Evolutionary conservation across 352 stramenopile genomes (phyloP), one percentile per base, ranked within the genome.

Genomic region (Globisporangium parvum): DNA sequence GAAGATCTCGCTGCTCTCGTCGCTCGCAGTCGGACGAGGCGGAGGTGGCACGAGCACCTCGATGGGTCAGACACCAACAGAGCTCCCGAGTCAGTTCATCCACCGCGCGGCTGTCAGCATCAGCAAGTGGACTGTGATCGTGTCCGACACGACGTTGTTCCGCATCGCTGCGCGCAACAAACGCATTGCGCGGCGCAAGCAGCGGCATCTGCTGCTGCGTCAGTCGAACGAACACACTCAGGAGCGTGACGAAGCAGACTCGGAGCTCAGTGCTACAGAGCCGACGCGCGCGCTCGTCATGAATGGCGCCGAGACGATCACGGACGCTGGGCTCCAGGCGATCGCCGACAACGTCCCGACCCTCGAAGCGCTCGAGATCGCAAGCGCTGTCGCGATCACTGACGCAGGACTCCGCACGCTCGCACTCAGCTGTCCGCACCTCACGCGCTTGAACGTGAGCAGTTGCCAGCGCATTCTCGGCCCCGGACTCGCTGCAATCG

Each of bases 281-380:
- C 26, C 63, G 23, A 91, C 76, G 0, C 61, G 76, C 37, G 58
- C 45, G 6, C 66, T 93, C 20, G 51, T 87, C 20, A 65, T 88
- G 31, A 87, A 83, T 51, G 80, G 78, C n/a, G 74, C 78, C 4
- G 78, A 89, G 26, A 28, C 51, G 3, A 83, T 93, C 61, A 89
- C 82, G 1, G 80, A 93, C 40, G 8, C 62, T 12, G 80, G 77
- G 0, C 57, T 93, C 1, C 53, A 70, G 37, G 73, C 75, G 0
- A 70, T 90, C 44, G 77, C 77, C 2, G 57, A 85, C 11, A 65
- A 56, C 2, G 61, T 88, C 0, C 76, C 69, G 6, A 70, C 69
- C 0, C 60, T 93, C 9, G 75, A 88, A 59, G 68, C 70, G 41
- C 59, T 93, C 0, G 74, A 78, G 9, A 78, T 93, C 12, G 74